phyloP scores from a whole-genome alignment of 1,284 basidiomycete species.

The Moniliella sp. region DNA sequence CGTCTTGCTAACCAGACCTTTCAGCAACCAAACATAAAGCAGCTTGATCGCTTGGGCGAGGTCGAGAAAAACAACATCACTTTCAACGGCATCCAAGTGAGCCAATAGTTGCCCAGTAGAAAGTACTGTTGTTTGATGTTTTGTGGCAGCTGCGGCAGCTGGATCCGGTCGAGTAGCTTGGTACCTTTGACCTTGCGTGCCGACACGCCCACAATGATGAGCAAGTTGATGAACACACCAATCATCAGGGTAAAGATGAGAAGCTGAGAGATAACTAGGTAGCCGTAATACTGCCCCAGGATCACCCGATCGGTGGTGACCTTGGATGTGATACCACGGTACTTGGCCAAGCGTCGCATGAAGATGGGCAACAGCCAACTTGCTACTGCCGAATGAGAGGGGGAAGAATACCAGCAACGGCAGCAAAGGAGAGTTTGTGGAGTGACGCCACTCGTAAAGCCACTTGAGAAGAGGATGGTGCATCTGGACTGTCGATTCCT shows the following conservation, averaged over 20 bases:
- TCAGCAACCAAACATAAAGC: constrained; percentile 62
- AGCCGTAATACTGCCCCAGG: constrained; percentile 22
- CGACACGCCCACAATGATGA: constrained; percentile 10
- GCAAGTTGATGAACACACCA: constrained; percentile 20
- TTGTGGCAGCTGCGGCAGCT: constrained; percentile 7
- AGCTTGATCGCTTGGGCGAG: constrained; percentile 84
- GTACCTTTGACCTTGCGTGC: not conserved
- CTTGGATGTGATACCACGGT: constrained; percentile 22
- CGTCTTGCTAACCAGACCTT: constrained; percentile 62
- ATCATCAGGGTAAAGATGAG: constrained; percentile 26
- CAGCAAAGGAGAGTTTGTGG: constrained; percentile 14
- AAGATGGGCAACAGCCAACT: constrained; percentile 21
- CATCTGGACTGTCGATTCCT: too few relatives aligned
- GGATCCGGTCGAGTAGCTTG: constrained; percentile 6
- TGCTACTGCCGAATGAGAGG: constrained; percentile 20
- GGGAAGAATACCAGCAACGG: constrained; percentile 20
- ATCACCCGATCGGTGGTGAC: constrained; percentile 17
- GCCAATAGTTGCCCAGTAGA: constrained; percentile 27
- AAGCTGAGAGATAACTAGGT: constrained; percentile 28
- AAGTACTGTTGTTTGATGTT: constrained; percentile 22
- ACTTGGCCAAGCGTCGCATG: constrained; percentile 28
- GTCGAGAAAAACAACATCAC: constrained; percentile 79
- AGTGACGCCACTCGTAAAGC: constrained; percentile 12
- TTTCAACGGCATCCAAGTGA: constrained; percentile 42
- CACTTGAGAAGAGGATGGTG: not conserved